Base-by-base conservation (phyloP, 129 eudicot species). In the Silybum marianum region DNA sequence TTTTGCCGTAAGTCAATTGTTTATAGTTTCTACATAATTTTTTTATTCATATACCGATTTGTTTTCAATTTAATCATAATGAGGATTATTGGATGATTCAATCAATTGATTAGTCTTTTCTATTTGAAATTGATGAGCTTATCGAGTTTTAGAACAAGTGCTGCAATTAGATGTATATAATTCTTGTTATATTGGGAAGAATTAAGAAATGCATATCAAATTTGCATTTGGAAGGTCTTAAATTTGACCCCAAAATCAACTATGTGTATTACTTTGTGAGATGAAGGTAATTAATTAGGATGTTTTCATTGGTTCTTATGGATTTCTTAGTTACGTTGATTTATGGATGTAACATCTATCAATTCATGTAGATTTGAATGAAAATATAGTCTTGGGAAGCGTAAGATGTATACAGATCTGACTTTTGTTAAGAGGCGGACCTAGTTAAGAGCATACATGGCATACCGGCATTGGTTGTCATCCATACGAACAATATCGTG, bases 51-150 rank as follows among this genome's bases (percentile, higher is more conserved):
- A n/a, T n/a, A n/a, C n/a, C n/a, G n/a, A n/a, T n/a, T n/a, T 6
- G 1, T 58, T 58, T 18, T 58, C 66, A 18, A 18, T 58, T 18
- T 54, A 54, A 58, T 58, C 66, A n/a, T 18, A 18, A 0, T 54
- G 8, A 8, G 23, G 66, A 58, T 58, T 58, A 73, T 11, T 75
- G 42, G 12, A 75, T 75, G 30, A 75, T 58, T 75, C 48, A 58
- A 26, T 18, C 66, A 58, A 58, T 58, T 58, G 66, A 58, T n/a
- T n/a, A 5, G 24, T 18, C 23, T 58, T 58, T 58, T 58, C 66
- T 58, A 18, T 58, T 58, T 58, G 66, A 58, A 58, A 58, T 58
- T 7, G 66, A 58, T 58, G n/a, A 13, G 19, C 60, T 48, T 48
- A 48, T 63, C 1, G 69, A 65, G 28, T 21, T 19, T 65, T 65